These are phyloP conservation scores for Vitis rotundifolia DNA, from an alignment of 164 flowering plant species.

Conservation along the genomic window DNA sequence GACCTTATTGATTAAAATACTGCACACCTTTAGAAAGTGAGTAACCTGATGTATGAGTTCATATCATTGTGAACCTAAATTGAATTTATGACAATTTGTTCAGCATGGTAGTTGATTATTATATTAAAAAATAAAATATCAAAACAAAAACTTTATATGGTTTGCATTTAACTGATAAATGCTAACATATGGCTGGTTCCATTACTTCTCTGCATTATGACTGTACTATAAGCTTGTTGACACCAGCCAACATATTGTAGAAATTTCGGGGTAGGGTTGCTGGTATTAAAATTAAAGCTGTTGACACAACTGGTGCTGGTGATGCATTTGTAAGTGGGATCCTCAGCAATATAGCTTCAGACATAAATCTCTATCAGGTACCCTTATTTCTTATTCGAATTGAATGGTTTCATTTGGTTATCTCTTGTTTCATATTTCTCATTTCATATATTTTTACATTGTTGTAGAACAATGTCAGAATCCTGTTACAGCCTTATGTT, in stretches of 20 bases:
- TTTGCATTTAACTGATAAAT: too few species aligned
- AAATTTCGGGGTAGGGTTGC: slow-evolving; percentile 70
- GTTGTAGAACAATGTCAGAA: too few species aligned
- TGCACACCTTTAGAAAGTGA: too few species aligned
- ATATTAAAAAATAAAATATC: too few species aligned
- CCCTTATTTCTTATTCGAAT: neutral
- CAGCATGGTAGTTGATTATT: too few species aligned
- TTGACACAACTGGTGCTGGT: slow-evolving; percentile 96
- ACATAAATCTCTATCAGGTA: slow-evolving; percentile 61
- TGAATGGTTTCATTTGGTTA: neutral
- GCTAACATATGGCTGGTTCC: too few species aligned
- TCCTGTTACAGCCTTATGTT: neutral
- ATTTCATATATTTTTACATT: neutral
- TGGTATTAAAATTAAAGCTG: slow-evolving; percentile 63
- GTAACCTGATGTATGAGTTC: too few species aligned
- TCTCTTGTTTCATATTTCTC: neutral
- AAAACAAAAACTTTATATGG: too few species aligned
- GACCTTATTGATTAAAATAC: too few species aligned
- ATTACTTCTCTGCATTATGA: neutral
- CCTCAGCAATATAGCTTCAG: slow-evolving; percentile 56
- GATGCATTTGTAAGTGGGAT: slow-evolving; percentile 90
- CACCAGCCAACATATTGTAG: slow-evolving; percentile 25
- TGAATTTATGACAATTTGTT: too few species aligned
- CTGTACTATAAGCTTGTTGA: neutral
- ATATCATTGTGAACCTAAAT: too few species aligned